These are phyloP conservation scores for Fusarium verticillioides DNA, from an alignment of 2,329 filamentous ascomycete species.

Conservation along the genomic window DNA sequence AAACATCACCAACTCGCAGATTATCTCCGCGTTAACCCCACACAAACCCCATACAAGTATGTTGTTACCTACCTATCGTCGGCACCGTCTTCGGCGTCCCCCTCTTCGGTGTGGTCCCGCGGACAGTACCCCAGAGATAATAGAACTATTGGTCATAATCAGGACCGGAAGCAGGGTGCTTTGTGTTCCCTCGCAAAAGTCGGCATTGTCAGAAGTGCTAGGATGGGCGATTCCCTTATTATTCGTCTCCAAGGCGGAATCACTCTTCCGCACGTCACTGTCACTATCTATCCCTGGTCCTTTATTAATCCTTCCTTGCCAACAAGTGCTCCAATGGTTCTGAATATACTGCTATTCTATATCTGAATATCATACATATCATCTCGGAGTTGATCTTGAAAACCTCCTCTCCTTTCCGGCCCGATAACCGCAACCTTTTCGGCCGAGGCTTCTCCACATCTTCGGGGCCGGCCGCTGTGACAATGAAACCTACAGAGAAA, in stretches of 20 bases:
- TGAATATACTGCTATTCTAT: not conserved
- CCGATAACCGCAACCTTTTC: conserved; percentile 11
- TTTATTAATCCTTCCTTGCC: conserved; percentile 6
- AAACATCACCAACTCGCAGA: not conserved
- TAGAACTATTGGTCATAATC: conserved; percentile 23
- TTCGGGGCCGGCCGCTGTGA: conserved; percentile 34
- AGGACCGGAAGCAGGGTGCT: conserved; percentile 10
- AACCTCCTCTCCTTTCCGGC: not conserved
- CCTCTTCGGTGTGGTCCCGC: conserved; percentile 23
- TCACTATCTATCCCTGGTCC: not conserved
- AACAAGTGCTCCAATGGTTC: not conserved
- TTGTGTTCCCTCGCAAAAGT: conserved; percentile 6
- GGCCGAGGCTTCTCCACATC: conserved; percentile 33
- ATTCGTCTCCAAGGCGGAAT: conserved; percentile 15
- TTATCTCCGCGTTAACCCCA: conserved; percentile 23
- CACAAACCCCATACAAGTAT: conserved; percentile 4
- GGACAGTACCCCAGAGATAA: not conserved
- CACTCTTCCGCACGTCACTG: conserved; percentile 27
- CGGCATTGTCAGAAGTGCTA: conserved; percentile 7
- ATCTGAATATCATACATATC: not conserved
- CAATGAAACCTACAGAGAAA: conserved; percentile 26
- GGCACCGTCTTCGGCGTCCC: conserved; percentile 35
- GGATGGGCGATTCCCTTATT: not conserved
- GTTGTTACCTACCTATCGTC: conserved; percentile 3
- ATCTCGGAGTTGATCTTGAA: not conserved